These are phyloP conservation scores for Linnemannia elongata DNA, from an alignment of 192 early-diverging fungal species.

Conservation along the genomic window DNA sequence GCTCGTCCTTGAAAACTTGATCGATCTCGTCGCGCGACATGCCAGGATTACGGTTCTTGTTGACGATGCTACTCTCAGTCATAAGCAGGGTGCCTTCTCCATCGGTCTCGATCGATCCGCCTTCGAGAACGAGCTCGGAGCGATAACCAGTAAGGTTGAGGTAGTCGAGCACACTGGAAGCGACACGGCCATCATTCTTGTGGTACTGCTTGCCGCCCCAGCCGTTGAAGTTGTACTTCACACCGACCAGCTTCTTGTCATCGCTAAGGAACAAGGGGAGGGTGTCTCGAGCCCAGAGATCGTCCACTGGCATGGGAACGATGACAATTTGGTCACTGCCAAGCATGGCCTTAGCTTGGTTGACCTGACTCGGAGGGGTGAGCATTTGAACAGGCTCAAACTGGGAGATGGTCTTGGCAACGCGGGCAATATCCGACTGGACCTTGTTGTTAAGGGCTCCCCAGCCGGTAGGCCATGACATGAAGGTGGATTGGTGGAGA, in stretches of 20 bases:
- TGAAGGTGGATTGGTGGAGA: slow-evolving; percentile 27
- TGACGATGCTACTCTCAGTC: slow-evolving; percentile 38
- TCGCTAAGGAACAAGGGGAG: slow-evolving; percentile 22
- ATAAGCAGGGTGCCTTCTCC: slow-evolving; percentile 26
- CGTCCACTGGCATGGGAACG: slow-evolving; percentile 23
- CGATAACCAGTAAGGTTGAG: slow-evolving; percentile 8
- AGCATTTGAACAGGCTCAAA: slow-evolving; percentile 12
- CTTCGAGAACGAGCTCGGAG: slow-evolving; percentile 27
- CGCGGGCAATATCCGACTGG: slow-evolving; percentile 32
- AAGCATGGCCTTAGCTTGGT: slow-evolving; percentile 17
- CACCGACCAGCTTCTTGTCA: slow-evolving; percentile 10
- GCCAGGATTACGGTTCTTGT: slow-evolving; percentile 38
- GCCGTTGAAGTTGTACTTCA: slow-evolving; percentile 30
- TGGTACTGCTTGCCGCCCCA: slow-evolving; percentile 28
- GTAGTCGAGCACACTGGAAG: slow-evolving; percentile 12
- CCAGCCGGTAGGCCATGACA: slow-evolving; percentile 38
- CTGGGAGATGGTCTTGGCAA: slow-evolving; percentile 27
- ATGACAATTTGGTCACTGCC: slow-evolving; percentile 4
- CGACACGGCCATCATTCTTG: slow-evolving; percentile 26
- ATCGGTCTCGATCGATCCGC: slow-evolving; percentile 33
- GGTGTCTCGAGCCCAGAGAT: slow-evolving; percentile 31
- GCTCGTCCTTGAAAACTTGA: slow-evolving; percentile 14
- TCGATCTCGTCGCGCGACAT: slow-evolving; percentile 31
- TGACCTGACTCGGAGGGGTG: slow-evolving; percentile 16
- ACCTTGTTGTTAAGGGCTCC: slow-evolving; percentile 26